phyloP scores from a whole-genome alignment of 495 filamentous ascomycete genomes.

The Talaromyces ruber region DNA sequence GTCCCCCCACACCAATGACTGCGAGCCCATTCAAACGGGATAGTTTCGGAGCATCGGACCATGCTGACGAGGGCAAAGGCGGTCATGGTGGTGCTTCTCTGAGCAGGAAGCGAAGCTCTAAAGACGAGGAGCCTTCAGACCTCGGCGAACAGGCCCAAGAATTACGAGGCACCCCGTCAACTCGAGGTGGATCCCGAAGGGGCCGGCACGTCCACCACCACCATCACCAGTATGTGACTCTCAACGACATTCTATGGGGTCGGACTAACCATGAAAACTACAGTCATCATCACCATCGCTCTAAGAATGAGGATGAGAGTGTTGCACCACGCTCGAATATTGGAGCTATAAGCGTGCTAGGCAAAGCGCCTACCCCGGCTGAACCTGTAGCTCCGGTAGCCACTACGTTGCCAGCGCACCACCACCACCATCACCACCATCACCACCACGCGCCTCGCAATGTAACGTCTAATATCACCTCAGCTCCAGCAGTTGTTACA shows the following conservation, averaged over 20 bases:
- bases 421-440: slow-evolving; percentile 50
- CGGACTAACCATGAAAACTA: slow-evolving; percentile 15
- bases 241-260: slow-evolving; percentile 15
- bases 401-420: slow-evolving; percentile 27
- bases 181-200: slow-evolving; percentile 46
- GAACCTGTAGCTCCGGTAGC: slow-evolving; percentile 34
- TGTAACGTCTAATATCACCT: slow-evolving; percentile 20
- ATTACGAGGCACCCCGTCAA: slow-evolving; percentile 48
- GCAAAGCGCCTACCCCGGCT: slow-evolving; percentile 25
- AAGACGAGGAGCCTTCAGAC: slow-evolving; percentile 50
- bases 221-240: slow-evolving; percentile 54
- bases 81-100: slow-evolving; percentile 41
- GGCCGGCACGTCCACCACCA: slow-evolving; percentile 48
- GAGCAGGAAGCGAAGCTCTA: slow-evolving; percentile 46
- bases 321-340: slow-evolving; percentile 27
- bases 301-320: slow-evolving; percentile 57
- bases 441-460: slow-evolving; percentile 37
- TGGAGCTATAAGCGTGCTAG: slow-evolving; percentile 19
- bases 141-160: slow-evolving; percentile 49
- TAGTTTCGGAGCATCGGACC: slow-evolving; percentile 25
- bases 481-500: slow-evolving; percentile 26
- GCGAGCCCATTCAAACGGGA: slow-evolving; percentile 47
- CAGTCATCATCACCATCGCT: slow-evolving; percentile 71
- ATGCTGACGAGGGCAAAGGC: slow-evolving; percentile 29
- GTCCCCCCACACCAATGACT: slow-evolving; percentile 46